Evolutionary conservation across 106 monocot genomes (phyloP).

Genomic region (Xerophyta viscosa): DNA sequence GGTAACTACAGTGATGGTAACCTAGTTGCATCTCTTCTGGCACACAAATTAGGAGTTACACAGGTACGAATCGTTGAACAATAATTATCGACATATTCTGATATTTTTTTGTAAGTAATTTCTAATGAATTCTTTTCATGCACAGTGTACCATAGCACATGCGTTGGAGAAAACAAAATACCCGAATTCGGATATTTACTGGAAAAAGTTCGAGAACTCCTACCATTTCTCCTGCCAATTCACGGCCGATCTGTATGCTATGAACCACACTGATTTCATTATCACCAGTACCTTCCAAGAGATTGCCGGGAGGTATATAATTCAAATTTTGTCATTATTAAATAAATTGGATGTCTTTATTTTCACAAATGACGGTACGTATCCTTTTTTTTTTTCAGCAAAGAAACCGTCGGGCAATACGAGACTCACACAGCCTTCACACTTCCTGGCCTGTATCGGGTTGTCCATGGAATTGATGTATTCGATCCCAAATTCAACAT

Average conservation of each 20-base stretch:
- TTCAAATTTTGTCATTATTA: too few species aligned
- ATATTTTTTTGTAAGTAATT: too few species aligned
- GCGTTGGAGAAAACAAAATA: slow-evolving; percentile 75
- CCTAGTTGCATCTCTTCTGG: slow-evolving; percentile 62
- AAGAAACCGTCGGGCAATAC: slow-evolving; percentile 36
- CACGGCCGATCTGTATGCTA: slow-evolving; percentile 73
- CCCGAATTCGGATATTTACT: slow-evolving; percentile 67
- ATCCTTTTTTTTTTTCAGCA: too few species aligned
- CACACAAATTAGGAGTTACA: slow-evolving; percentile 76
- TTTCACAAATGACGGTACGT: too few species aligned
- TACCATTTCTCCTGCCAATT: slow-evolving; percentile 56
- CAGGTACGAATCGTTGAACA: slow-evolving; percentile 56
- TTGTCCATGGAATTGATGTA: slow-evolving; percentile 48
- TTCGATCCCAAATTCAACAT: slow-evolving; percentile 50
- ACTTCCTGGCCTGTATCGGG: slow-evolving; percentile 44
- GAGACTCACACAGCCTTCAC: slow-evolving; percentile 38
- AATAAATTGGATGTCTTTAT: too few species aligned
- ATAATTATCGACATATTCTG: too few species aligned
- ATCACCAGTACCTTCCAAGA: slow-evolving; percentile 95
- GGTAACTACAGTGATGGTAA: slow-evolving; percentile 87
- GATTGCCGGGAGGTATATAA: slow-evolving; percentile 95
- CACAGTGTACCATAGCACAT: slow-evolving; percentile 67
- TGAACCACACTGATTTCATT: slow-evolving; percentile 92
- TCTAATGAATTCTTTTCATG: too few species aligned
- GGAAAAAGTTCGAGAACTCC: slow-evolving; percentile 64